These are phyloP conservation scores for Aspergillus cavernicola DNA, from an alignment of 495 filamentous ascomycete species.

Conservation along the genomic window DNA sequence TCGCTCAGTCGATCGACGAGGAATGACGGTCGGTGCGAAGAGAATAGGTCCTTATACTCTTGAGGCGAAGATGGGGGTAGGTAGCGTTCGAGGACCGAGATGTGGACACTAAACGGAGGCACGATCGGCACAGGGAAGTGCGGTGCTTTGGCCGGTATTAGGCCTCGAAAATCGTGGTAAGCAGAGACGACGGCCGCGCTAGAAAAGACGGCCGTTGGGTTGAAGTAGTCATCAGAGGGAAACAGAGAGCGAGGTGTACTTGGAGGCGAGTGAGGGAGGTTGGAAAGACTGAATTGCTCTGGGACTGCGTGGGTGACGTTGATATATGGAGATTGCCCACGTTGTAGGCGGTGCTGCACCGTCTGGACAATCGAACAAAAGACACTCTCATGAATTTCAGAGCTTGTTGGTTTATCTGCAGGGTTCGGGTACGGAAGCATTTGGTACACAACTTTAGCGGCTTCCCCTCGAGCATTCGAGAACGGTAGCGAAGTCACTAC, in stretches of 20 bases:
- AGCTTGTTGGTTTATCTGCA: slow-evolving; percentile 38
- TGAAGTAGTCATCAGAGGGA: slow-evolving; percentile 54
- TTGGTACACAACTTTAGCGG: slow-evolving; percentile 58
- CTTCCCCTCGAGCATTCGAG: slow-evolving; percentile 35
- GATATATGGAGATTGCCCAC: slow-evolving; percentile 49
- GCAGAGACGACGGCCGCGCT: slow-evolving; percentile 54
- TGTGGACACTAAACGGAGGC: slow-evolving; percentile 58
- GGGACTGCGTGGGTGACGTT: slow-evolving; percentile 63
- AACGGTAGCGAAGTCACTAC: slow-evolving; percentile 36
- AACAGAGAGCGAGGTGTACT: slow-evolving; percentile 50
- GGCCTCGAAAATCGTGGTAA: slow-evolving; percentile 52
- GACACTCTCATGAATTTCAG: slow-evolving; percentile 33
- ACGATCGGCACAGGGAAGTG: slow-evolving; percentile 59
- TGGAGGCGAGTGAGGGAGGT: slow-evolving; percentile 59
- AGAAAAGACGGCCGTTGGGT: slow-evolving; percentile 47
- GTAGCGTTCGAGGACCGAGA: slow-evolving; percentile 67
- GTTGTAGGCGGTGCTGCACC: slow-evolving; percentile 49
- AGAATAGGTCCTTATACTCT: slow-evolving; percentile 62
- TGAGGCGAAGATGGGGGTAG: slow-evolving; percentile 60
- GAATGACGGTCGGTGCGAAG: slow-evolving; percentile 50
- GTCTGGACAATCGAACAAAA: slow-evolving; percentile 50
- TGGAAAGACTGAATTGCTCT: slow-evolving; percentile 57
- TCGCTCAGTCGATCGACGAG: slow-evolving; percentile 66
- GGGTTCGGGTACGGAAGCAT: slow-evolving; percentile 58
- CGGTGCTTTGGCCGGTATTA: slow-evolving; percentile 33